Conservation (phyloP, 768 basidiomycete species). For the Ephemerocybe angulata region DNA sequence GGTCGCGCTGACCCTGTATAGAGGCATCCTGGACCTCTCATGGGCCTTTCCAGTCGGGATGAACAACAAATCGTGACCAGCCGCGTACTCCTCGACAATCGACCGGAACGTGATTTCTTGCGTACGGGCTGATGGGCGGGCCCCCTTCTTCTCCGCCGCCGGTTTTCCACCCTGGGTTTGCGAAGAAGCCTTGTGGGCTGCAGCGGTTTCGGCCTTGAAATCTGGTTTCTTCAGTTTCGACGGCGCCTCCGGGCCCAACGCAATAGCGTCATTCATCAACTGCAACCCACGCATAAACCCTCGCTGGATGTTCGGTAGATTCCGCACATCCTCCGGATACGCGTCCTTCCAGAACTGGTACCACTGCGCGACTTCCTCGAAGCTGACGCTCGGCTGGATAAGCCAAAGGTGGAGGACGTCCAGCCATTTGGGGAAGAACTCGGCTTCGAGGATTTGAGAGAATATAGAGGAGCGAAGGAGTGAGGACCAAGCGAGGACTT, state of each 20-base stretch:
- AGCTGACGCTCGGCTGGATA: constrained; percentile 79
- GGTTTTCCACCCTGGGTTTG: constrained; percentile 22
- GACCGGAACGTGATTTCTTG: constrained; percentile 90
- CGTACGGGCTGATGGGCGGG: constrained; percentile 46
- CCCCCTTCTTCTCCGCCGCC: constrained; percentile 28
- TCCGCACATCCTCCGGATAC: constrained; percentile 71
- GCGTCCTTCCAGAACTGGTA: constrained; percentile 82
- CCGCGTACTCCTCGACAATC: constrained; percentile 88
- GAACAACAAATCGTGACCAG: constrained; percentile 83
- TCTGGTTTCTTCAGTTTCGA: constrained; percentile 66
- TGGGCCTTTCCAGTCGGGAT: constrained; percentile 85
- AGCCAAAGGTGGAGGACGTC: constrained; percentile 91
- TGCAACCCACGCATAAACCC: constrained; percentile 89
- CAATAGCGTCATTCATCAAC: constrained; percentile 91
- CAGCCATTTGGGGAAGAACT: constrained; percentile 98
- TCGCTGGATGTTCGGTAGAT: constrained; percentile 58
- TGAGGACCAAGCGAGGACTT: constrained; percentile 72
- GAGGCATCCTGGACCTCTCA: constrained; percentile 80
- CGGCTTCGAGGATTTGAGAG: constrained; percentile 78
- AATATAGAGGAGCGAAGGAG: constrained; percentile 75
- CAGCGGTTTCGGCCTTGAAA: constrained; percentile 44
- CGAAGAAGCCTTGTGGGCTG: constrained; percentile 23
- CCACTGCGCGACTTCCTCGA: constrained; percentile 93
- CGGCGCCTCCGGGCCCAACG: constrained; percentile 76
- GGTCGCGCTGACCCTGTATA: constrained; percentile 77